Evolutionary conservation across 176 grass and related monocot species (phyloP).

Genomic region (Canna indica): DNA sequence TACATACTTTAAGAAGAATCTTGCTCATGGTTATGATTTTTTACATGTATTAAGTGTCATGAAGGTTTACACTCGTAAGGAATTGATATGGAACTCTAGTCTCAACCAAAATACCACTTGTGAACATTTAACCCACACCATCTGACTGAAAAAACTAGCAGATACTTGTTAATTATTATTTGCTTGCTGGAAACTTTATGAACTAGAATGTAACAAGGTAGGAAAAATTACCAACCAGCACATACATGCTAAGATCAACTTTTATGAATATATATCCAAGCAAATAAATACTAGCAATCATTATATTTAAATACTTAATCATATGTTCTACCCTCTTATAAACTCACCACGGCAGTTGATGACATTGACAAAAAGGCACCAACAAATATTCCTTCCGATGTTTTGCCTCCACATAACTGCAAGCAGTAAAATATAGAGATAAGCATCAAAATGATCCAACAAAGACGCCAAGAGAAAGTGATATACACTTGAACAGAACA

Average conservation of each 20-base stretch:
- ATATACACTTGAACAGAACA: no score
- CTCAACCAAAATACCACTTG: neutral
- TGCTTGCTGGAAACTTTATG: neutral
- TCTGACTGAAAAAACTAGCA: neutral
- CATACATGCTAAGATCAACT: no score
- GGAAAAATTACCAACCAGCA: no score
- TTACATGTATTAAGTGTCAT: neutral
- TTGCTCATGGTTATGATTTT: neutral
- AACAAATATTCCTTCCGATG: slow-evolving; percentile 85
- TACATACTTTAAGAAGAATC: neutral
- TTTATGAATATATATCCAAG: no score
- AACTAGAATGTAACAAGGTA: no score
- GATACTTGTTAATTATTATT: neutral
- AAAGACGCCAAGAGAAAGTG: no score
- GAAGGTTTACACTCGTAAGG: neutral
- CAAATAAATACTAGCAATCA: neutral
- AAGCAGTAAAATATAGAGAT: neutral
- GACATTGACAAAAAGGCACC: slow-evolving; percentile 96
- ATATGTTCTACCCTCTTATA: neutral
- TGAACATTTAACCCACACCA: neutral
- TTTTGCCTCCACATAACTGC: slow-evolving; percentile 90
- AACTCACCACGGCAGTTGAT: slow-evolving; percentile 80
- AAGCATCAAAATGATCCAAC: neutral
- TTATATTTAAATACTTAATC: neutral
- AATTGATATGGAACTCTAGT: neutral